Evolutionary conservation across 2,329 filamentous ascomycete genomes (phyloP).

Genomic region (Xylariaceae sp.): DNA sequence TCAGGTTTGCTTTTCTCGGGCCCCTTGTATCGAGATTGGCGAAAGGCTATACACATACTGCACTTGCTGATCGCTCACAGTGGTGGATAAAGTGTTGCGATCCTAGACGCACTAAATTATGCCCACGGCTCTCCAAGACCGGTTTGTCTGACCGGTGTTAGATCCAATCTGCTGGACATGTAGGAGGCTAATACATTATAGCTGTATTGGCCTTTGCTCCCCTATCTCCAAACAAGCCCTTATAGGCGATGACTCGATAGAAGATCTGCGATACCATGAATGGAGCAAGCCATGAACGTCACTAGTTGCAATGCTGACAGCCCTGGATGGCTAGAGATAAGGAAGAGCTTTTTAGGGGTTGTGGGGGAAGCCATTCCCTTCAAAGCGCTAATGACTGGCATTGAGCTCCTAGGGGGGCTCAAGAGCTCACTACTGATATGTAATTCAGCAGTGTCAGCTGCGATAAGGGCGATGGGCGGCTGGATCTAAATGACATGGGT

Average conservation of each 20-base stretch:
- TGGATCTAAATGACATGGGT: conserved; percentile 10
- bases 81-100: neutral
- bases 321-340: conserved; percentile 24
- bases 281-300: neutral
- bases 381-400: conserved; percentile 8
- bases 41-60: neutral
- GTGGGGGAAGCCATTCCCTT: conserved; percentile 12
- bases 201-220: too few relatives aligned
- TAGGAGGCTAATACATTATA: neutral
- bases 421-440: conserved; percentile 9
- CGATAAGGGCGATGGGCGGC: conserved; percentile 15
- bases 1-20: neutral
- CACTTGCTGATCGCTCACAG: neutral
- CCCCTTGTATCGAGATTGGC: neutral
- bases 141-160: neutral
- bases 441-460: conserved; percentile 23
- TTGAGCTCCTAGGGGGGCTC: neutral
- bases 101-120: too few relatives aligned
- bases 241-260: too few relatives aligned
- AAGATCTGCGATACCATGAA: neutral
- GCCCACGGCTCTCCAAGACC: neutral
- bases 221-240: conserved; percentile 1
- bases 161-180: neutral
- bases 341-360: conserved; percentile 12
- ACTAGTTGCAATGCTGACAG: neutral